Percentiles rank a stretch among this genome's conserved stretches.
These are phyloP conservation scores for Taiwanofungus camphoratus DNA, from an alignment of 1,284 basidiomycete genomes.

Conservation along the genomic window DNA sequence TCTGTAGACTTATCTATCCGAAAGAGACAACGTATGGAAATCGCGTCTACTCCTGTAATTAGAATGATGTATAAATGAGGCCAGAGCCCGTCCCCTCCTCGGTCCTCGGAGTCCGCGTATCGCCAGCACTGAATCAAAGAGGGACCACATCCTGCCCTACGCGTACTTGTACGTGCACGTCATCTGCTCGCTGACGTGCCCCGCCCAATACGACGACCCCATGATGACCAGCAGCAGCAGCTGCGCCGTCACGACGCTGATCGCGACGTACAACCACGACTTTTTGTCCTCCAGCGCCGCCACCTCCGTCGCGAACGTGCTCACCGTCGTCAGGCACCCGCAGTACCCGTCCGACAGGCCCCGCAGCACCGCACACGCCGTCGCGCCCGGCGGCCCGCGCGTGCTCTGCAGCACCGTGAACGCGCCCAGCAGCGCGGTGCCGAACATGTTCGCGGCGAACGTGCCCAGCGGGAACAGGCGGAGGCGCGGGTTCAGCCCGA, in stretches of 20 bases:
- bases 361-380: slow-evolving; percentile 69
- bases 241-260: slow-evolving; percentile 73
- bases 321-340: slow-evolving; percentile 91
- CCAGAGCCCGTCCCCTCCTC: too few species aligned
- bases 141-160: too few species aligned
- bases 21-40: too few species aligned
- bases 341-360: slow-evolving; percentile 91
- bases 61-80: too few species aligned
- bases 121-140: too few species aligned
- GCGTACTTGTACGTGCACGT: slow-evolving; percentile 30
- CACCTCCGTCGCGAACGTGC: slow-evolving; percentile 88
- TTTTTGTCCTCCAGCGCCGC: slow-evolving; percentile 49
- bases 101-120: too few species aligned
- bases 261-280: slow-evolving; percentile 61
- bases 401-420: slow-evolving; percentile 70
- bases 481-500: slow-evolving; percentile 61
- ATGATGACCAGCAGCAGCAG: slow-evolving; percentile 70
- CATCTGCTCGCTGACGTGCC: slow-evolving; percentile 35
- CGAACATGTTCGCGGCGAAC: slow-evolving; percentile 78
- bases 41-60: too few species aligned
- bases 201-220: slow-evolving; percentile 64
- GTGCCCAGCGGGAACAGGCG: slow-evolving; percentile 83
- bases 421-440: slow-evolving; percentile 69
- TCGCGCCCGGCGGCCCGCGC: slow-evolving; percentile 35
- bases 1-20: too few species aligned